These are phyloP conservation scores for Periglandula ipomoeae DNA, from an alignment of 2,329 filamentous ascomycete species.

Conservation along the genomic window DNA sequence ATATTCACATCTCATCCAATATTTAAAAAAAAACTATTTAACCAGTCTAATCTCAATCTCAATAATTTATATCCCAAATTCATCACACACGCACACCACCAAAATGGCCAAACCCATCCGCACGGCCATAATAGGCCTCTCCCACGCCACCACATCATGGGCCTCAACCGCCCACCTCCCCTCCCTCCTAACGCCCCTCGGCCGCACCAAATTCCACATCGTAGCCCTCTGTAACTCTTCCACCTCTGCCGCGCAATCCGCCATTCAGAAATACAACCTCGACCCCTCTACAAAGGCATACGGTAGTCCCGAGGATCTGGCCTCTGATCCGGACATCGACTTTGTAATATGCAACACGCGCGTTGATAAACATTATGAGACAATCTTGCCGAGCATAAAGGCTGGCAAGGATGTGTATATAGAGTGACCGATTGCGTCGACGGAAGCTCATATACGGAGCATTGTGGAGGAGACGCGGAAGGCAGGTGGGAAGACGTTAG, in stretches of 20 bases:
- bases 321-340: constrained; percentile 39
- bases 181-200: constrained; percentile 41
- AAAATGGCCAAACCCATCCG: constrained; percentile 37
- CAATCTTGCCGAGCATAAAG: constrained; percentile 34
- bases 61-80: not conserved
- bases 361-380: constrained; percentile 42
- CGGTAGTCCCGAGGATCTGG: constrained; percentile 38
- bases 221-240: constrained; percentile 44
- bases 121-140: constrained; percentile 50
- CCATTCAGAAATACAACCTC: constrained; percentile 34
- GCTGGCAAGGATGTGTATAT: constrained; percentile 45
- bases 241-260: constrained; percentile 30
- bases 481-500: constrained; percentile 22
- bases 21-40: too few species aligned
- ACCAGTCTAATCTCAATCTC: too few species aligned
- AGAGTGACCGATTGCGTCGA: constrained; percentile 49
- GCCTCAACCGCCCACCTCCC: constrained; percentile 47
- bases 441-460: constrained; percentile 29
- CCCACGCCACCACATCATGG: constrained; percentile 44
- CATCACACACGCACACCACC: not conserved
- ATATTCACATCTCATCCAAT: too few species aligned
- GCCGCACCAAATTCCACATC: constrained; percentile 35
- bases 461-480: constrained; percentile 26
- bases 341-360: constrained; percentile 46
- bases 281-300: constrained; percentile 35